phyloP scores from a whole-genome alignment of 164 flowering plant genomes.

The Brasenia schreberi region DNA sequence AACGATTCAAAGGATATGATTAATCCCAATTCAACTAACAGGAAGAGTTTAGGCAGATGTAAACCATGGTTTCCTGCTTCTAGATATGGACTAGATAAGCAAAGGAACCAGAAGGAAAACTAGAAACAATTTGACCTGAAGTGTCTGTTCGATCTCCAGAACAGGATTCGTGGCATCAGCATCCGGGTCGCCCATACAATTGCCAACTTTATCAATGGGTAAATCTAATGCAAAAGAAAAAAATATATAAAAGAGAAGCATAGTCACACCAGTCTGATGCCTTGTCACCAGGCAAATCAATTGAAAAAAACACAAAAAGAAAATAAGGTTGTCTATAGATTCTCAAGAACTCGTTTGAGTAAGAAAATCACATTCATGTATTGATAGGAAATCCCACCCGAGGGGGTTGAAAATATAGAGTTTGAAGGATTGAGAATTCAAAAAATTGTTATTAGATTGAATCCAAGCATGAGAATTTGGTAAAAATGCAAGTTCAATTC shows the following conservation, averaged over 20 bases:
- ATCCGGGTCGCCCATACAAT: conserved; percentile 84
- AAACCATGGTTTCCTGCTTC: not conserved
- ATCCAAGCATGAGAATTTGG: too few species aligned
- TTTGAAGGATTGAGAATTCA: too few species aligned
- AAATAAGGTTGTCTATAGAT: too few species aligned
- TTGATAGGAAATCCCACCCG: too few species aligned
- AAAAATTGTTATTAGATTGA: too few species aligned
- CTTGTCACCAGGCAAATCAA: not conserved
- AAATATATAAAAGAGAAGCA: too few species aligned
- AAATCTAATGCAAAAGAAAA: conserved; percentile 23
- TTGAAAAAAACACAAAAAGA: not conserved
- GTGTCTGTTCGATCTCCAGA: conserved; percentile 64
- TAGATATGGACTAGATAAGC: not conserved
- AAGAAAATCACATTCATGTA: too few species aligned
- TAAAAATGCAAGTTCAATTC: too few species aligned
- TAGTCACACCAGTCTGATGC: too few species aligned
- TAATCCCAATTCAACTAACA: not conserved
- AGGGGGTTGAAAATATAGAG: too few species aligned
- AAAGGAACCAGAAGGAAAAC: not conserved
- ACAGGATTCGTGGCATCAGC: conserved; percentile 70
- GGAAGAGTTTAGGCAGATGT: not conserved
- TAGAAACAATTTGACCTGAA: conserved; percentile 34
- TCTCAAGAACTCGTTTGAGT: too few species aligned
- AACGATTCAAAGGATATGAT: too few species aligned
- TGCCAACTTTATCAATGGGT: conserved; percentile 50